A percentile compares a stretch with the other conserved stretches of the same genome.
Evolutionary conservation across 345 rosid genomes (phyloP).

Genomic region (Rhodomyrtus tomentosa): DNA sequence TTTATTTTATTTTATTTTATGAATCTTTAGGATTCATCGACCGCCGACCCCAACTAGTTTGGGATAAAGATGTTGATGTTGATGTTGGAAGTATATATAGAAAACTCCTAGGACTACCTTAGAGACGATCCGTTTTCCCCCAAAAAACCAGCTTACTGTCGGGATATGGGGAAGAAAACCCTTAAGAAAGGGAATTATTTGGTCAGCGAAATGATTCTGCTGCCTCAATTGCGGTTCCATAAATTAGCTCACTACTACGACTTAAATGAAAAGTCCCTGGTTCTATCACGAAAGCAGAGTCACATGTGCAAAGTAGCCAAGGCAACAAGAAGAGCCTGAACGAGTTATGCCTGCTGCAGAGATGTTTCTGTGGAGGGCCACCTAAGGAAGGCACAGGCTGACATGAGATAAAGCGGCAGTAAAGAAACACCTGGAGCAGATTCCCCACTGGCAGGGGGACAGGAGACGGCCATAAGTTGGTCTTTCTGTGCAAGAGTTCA

Average conservation of each 20-base stretch:
- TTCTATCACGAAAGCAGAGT: background rate
- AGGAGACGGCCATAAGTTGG: background rate
- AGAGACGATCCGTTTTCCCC: background rate
- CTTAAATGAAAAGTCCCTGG: background rate
- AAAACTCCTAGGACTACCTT: background rate
- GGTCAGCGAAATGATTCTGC: background rate
- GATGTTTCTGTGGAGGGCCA: background rate
- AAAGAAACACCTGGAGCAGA: background rate
- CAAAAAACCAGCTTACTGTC: background rate
- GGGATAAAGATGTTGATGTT: too few species aligned
- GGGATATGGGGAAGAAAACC: background rate
- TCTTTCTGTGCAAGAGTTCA: background rate
- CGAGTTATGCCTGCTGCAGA: background rate
- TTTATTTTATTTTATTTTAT: too few species aligned
- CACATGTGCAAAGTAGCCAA: background rate
- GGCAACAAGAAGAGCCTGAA: background rate
- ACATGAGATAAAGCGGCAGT: background rate
- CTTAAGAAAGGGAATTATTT: background rate
- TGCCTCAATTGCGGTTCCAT: background rate
- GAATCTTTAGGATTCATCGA: too few species aligned
- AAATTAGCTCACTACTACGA: background rate
- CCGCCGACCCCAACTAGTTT: too few species aligned
- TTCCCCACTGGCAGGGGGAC: background rate
- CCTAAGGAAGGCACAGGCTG: background rate
- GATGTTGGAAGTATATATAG: background rate